Conservation (phyloP, 164 flowering plant species). For the Taxillus chinensis region DNA sequence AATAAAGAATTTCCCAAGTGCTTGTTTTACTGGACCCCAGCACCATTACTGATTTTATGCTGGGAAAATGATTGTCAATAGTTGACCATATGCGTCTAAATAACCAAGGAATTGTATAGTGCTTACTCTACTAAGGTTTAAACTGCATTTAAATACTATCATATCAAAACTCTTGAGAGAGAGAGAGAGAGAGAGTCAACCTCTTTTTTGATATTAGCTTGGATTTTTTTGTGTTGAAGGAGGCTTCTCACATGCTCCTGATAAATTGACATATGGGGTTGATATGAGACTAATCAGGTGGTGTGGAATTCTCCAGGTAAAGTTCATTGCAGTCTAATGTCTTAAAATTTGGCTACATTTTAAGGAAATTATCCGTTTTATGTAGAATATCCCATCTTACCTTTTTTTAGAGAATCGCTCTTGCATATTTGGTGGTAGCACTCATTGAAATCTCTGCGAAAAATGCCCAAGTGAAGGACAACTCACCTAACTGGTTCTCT, state of each 20-base stretch:
- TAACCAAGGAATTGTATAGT: too few relatives aligned
- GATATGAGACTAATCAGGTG: conserved; percentile 66
- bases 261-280: conserved; percentile 72
- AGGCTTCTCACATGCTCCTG: conserved; percentile 84
- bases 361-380: neutral
- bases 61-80: neutral
- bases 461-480: conserved; percentile 17
- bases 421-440: conserved; percentile 65
- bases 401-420: conserved; percentile 69
- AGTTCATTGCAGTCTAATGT: conserved; percentile 1
- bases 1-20: too few relatives aligned
- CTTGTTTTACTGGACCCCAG: too few relatives aligned
- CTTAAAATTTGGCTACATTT: neutral
- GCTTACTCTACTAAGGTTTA: too few relatives aligned
- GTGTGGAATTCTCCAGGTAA: conserved; percentile 92
- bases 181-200: too few relatives aligned
- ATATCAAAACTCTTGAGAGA: too few relatives aligned
- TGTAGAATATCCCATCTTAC: conserved; percentile 5
- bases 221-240: conserved; percentile 28
- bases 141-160: too few relatives aligned
- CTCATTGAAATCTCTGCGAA: conserved; percentile 53
- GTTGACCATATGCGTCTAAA: neutral
- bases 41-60: neutral
- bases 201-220: neutral
- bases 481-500: conserved; percentile 25